phyloP scores from a whole-genome alignment of 352 stramenopile genomes.

The Phytophthora quininea region DNA sequence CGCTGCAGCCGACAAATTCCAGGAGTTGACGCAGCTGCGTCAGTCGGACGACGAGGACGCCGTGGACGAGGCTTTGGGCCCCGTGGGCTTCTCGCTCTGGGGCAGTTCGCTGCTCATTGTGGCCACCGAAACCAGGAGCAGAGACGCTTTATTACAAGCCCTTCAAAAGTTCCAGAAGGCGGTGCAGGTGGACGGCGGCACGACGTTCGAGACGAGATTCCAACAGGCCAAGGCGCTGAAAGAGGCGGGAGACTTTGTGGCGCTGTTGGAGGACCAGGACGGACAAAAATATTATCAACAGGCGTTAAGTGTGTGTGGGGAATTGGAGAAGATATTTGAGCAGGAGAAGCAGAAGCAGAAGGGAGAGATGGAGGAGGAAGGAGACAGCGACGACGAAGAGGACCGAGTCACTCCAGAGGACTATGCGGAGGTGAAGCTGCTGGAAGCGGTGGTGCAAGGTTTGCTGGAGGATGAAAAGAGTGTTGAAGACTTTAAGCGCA shows the following conservation, averaged over 20 bases:
- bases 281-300: constrained; percentile 16
- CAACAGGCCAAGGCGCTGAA: constrained; percentile 81
- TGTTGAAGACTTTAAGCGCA: constrained; percentile 47
- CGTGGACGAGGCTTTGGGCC: constrained; percentile 67
- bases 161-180: constrained; percentile 72
- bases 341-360: constrained; percentile 11
- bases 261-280: constrained; percentile 43
- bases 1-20: constrained; percentile 82
- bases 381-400: constrained; percentile 40
- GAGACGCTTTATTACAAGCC: constrained; percentile 59
- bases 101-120: constrained; percentile 79
- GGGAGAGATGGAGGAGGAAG: constrained; percentile 5
- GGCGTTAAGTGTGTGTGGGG: constrained; percentile 33
- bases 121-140: constrained; percentile 70
- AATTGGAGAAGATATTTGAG: constrained; percentile 49
- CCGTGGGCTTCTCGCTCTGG: constrained; percentile 82
- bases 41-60: constrained; percentile 28
- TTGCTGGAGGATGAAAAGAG: constrained; percentile 43
- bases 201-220: constrained; percentile 83
- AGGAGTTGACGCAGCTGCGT: constrained; percentile 65
- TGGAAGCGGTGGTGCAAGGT: constrained; percentile 69
- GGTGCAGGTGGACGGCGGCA: constrained; percentile 81
- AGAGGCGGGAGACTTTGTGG: constrained; percentile 70
- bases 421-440: constrained; percentile 50
- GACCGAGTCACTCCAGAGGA: constrained; percentile 53